phyloP scores from a whole-genome alignment of 2,329 filamentous ascomycete genomes.

The Aspergillus ustus region DNA sequence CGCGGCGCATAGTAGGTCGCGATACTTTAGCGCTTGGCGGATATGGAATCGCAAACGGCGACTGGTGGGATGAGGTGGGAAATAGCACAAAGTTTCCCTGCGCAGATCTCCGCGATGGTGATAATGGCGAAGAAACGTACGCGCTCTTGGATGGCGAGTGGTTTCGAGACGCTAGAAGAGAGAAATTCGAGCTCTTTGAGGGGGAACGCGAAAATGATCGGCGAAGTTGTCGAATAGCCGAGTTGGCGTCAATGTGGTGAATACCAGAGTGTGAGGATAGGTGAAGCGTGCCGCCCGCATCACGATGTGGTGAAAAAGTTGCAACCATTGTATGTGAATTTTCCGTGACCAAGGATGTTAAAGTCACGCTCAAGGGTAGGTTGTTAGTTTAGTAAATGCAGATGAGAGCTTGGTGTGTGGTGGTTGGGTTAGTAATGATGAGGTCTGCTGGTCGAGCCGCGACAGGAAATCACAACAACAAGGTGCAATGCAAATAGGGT shows the following conservation, averaged over 20 bases:
- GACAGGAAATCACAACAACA: conserved; percentile 21
- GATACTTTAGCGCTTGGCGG: conserved; percentile 68
- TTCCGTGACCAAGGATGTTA: not conserved
- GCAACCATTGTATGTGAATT: conserved; percentile 44
- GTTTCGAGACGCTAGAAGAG: conserved; percentile 59
- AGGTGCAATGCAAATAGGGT: conserved; percentile 15
- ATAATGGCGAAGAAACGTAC: conserved; percentile 58
- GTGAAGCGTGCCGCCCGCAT: conserved; percentile 76
- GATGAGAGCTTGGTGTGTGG: conserved; percentile 6
- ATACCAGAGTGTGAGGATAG: conserved; percentile 83
- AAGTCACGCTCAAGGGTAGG: not conserved
- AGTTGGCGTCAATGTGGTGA: conserved; percentile 80
- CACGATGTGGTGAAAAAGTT: conserved; percentile 54
- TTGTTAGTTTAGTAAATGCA: conserved; percentile 1
- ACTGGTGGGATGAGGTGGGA: conserved; percentile 49
- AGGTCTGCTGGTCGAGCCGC: conserved; percentile 1
- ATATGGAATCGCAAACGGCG: conserved; percentile 67
- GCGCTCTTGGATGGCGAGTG: conserved; percentile 57
- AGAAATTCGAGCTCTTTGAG: conserved; percentile 75
- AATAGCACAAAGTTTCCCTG: conserved; percentile 59
- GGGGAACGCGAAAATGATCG: conserved; percentile 92
- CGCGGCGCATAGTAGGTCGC: conserved; percentile 49
- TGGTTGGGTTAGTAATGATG: not conserved
- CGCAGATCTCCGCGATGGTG: conserved; percentile 60
- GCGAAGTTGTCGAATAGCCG: conserved; percentile 79